Conservation (phyloP, 2,329 filamentous ascomycete genomes). For the Apiospora pterosperma region DNA sequence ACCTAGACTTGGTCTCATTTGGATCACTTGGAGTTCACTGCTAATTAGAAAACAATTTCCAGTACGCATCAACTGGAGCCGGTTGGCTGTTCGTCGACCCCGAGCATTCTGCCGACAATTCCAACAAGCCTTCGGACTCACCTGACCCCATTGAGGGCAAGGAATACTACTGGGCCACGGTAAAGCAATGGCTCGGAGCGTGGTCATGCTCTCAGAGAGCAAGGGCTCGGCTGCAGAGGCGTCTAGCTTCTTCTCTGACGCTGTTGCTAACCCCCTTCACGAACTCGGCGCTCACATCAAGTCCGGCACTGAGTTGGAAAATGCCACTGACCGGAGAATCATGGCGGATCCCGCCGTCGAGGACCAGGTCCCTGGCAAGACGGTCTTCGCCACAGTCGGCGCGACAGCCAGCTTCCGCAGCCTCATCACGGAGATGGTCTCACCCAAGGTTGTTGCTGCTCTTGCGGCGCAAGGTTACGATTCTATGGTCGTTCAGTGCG, state of each 20-base stretch:
- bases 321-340: not conserved
- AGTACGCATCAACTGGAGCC: no score
- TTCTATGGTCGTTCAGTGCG: conserved; percentile 76
- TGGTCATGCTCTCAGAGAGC: not conserved
- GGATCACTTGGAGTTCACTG: no score
- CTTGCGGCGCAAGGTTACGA: conserved; percentile 63
- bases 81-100: no score
- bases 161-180: no score
- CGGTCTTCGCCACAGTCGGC: conserved; percentile 86
- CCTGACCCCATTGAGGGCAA: no score
- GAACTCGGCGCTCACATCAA: not conserved
- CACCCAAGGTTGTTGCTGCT: conserved; percentile 57
- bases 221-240: not conserved
- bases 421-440: conserved; percentile 65
- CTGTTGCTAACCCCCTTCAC: not conserved
- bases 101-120: no score
- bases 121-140: no score
- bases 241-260: conserved; percentile 5
- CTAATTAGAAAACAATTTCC: no score
- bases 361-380: conserved; percentile 16
- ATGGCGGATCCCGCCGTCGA: conserved; percentile 3
- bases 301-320: not conserved
- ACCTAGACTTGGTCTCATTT: no score
- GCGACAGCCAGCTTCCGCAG: conserved; percentile 81
- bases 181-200: no score